A percentile compares a stretch with the other conserved stretches of the same genome.
These are phyloP conservation scores for Paramecium sexaurelia DNA, from an alignment of 73 alveolate genomes.

Conservation along the genomic window DNA sequence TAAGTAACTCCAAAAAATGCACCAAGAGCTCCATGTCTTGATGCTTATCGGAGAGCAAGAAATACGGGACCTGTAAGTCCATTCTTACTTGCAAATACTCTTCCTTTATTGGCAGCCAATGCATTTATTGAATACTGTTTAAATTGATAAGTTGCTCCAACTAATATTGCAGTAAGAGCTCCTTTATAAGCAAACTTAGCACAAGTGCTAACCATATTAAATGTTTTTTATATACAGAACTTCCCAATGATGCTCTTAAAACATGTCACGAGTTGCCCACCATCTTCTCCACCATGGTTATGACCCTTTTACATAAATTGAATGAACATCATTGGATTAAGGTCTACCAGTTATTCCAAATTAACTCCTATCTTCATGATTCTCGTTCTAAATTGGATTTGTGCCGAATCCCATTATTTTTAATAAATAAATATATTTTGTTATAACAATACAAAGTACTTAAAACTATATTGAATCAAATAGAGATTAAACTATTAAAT, in stretches of 20 bases:
- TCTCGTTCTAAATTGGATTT: neutral
- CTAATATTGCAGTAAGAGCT: neutral
- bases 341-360: conserved; percentile 40
- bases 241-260: conserved; percentile 45
- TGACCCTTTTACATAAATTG: neutral
- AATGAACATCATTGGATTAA: neutral
- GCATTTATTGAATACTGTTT: neutral
- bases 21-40: conserved; percentile 16
- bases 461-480: no score
- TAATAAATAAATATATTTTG: neutral
- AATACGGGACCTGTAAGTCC: neutral
- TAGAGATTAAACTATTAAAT: no score
- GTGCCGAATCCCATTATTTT: conserved; percentile 41
- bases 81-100: neutral
- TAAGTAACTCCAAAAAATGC: conserved; percentile 25
- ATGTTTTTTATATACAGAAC: neutral
- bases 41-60: neutral
- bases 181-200: conserved; percentile 36
- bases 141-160: neutral
- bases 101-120: neutral
- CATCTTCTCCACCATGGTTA: conserved; percentile 41
- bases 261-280: conserved; percentile 36
- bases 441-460: no score
- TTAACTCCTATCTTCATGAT: neutral
- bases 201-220: neutral